Evolutionary conservation across 441 rosid genomes (phyloP).

Genomic region (Cnidoscolus chayamansa): DNA sequence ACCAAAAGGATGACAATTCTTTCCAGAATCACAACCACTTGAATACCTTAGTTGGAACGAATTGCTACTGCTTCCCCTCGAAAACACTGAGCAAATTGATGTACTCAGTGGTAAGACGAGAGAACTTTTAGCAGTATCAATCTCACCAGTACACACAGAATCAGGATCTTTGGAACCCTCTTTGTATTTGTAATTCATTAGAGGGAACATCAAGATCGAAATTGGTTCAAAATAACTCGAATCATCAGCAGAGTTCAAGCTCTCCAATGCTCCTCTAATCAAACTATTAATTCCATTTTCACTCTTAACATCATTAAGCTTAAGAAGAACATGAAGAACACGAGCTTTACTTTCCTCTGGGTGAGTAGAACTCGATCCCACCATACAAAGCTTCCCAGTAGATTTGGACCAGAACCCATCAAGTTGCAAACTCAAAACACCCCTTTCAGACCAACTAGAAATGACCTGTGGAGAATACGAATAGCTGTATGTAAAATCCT

Average conservation of each 20-base stretch:
- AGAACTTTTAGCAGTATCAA: conserved; percentile 12
- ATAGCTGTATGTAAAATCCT: background rate
- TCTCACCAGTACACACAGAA: conserved; percentile 22
- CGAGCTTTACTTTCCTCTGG: conserved; percentile 28
- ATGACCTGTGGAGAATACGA: conserved; percentile 2
- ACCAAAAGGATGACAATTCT: conserved; percentile 28
- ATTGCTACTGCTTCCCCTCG: no score
- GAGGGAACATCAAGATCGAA: conserved; percentile 44
- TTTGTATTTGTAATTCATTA: conserved; percentile 24
- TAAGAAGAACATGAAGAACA: conserved; percentile 42
- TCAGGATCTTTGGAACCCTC: conserved; percentile 14
- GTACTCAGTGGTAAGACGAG: conserved; percentile 20
- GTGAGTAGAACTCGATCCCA: conserved; percentile 50
- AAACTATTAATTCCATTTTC: conserved; percentile 47
- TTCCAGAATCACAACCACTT: conserved; percentile 27
- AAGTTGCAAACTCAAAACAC: conserved; percentile 39
- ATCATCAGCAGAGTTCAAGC: conserved; percentile 31
- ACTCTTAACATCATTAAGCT: conserved; percentile 48
- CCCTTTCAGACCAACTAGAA: background rate
- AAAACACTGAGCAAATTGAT: conserved; percentile 29
- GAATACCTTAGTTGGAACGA: conserved; percentile 22
- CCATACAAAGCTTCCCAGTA: conserved; percentile 74
- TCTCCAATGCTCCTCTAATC: conserved; percentile 55
- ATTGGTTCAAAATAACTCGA: conserved; percentile 46
- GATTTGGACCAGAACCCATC: conserved; percentile 69